A percentile compares a stretch with the other conserved stretches of the same genome.
These are phyloP conservation scores for Solanum etuberosum DNA, from an alignment of 257 asterid species.

Conservation along the genomic window DNA sequence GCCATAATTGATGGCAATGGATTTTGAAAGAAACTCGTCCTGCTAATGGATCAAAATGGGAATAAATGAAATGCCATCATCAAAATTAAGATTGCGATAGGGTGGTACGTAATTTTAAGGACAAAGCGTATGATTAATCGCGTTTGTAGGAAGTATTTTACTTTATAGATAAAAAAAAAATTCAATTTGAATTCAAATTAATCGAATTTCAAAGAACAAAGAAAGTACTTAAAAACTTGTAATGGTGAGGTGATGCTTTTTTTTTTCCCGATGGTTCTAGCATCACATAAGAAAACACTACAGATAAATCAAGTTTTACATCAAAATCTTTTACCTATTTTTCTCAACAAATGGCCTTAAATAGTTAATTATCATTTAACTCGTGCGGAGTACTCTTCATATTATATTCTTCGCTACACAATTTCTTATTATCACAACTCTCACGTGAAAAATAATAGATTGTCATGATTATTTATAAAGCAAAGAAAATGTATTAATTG, in stretches of 20 bases:
- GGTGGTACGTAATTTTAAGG: neutral
- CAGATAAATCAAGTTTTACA: slow-evolving; percentile 11
- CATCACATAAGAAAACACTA: slow-evolving; percentile 22
- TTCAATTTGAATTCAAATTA: neutral
- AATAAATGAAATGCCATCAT: neutral
- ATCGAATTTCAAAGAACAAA: neutral
- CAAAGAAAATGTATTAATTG: neutral
- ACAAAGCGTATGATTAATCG: neutral
- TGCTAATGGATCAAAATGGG: neutral
- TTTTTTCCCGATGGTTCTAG: neutral
- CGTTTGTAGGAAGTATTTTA: neutral
- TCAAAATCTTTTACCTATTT: slow-evolving; percentile 10
- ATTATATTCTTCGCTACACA: neutral
- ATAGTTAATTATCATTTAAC: neutral
- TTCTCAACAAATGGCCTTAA: neutral
- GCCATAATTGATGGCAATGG: neutral
- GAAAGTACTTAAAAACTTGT: neutral
- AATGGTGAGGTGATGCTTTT: slow-evolving; percentile 9
- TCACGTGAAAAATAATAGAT: neutral
- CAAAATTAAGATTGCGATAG: too few species aligned
- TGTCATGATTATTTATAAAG: neutral
- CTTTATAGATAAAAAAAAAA: neutral
- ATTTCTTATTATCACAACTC: neutral
- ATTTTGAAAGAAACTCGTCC: neutral
- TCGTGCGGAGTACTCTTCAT: neutral